These are phyloP conservation scores for Dactylonectria estremocensis DNA, from an alignment of 2,329 filamentous ascomycete genomes.

Conservation along the genomic window DNA sequence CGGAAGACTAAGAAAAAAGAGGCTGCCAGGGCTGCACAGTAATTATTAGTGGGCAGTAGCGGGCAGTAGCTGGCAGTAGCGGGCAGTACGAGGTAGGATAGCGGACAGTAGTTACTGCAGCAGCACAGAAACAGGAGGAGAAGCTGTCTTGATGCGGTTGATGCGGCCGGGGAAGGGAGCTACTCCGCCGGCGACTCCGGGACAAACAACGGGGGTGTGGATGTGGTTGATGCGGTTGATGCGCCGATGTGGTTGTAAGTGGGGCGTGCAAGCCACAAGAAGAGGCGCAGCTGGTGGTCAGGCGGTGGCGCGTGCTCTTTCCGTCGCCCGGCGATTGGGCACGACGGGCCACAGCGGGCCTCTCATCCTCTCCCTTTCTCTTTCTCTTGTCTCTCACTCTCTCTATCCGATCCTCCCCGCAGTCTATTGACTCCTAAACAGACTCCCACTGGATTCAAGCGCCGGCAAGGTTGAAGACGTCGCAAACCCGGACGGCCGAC, in stretches of 20 bases:
- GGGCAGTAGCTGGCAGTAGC: constrained; percentile 13
- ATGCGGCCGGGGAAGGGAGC: constrained; percentile 37
- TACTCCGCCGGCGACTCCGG: constrained; percentile 50
- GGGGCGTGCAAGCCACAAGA: constrained; percentile 47
- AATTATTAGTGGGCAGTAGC: constrained; percentile 18
- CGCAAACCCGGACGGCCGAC: constrained; percentile 12
- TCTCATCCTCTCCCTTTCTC: too few relatives aligned
- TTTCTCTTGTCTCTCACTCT: too few relatives aligned
- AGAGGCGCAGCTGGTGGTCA: constrained; percentile 51
- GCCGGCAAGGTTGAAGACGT: constrained; percentile 39
- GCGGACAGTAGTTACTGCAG: constrained; percentile 40
- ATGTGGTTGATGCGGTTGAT: constrained; percentile 9
- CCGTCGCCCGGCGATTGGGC: constrained; percentile 39
- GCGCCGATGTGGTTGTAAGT: constrained; percentile 25
- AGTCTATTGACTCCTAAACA: constrained; percentile 26
- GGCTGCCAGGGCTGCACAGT: constrained; percentile 22
- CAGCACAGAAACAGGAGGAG: constrained; percentile 40
- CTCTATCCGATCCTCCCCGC: constrained; percentile 32
- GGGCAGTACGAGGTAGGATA: constrained; percentile 19
- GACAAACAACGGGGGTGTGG: constrained; percentile 38
- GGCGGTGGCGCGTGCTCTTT: constrained; percentile 42
- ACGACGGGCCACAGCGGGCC: constrained; percentile 8
- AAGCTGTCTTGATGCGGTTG: constrained; percentile 44
- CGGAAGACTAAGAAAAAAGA: constrained; percentile 13
- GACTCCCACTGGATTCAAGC: neutral